Percentiles rank a stretch among this genome's conserved stretches.
These are phyloP conservation scores for Lipomyces lipofer DNA, from an alignment of 805 yeast genomes.

Conservation along the genomic window DNA sequence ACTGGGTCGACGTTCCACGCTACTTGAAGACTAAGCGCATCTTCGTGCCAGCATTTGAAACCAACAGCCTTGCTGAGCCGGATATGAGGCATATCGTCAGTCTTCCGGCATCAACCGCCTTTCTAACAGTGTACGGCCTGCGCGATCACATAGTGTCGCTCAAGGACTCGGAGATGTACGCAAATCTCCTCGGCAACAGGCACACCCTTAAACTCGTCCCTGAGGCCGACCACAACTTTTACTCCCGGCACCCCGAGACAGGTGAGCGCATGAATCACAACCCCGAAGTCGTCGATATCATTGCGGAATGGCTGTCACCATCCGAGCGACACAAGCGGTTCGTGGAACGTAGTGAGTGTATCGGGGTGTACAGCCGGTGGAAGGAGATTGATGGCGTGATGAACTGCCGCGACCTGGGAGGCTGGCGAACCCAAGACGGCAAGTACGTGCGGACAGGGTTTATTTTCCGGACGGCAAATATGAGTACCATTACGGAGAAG, in stretches of 20 bases:
- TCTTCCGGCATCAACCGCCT: constrained; percentile 51
- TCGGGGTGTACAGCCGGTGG: constrained; percentile 49
- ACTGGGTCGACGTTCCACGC: constrained; percentile 47
- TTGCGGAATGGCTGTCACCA: constrained; percentile 50
- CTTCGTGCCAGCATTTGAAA: constrained; percentile 53
- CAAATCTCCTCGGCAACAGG: constrained; percentile 56
- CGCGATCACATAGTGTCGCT: constrained; percentile 66
- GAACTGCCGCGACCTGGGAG: constrained; percentile 81
- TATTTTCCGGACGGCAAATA: constrained; percentile 64
- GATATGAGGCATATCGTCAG: constrained; percentile 47
- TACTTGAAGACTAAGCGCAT: constrained; percentile 49
- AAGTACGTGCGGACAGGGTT: constrained; percentile 50
- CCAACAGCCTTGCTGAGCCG: constrained; percentile 50
- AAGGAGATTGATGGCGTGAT: constrained; percentile 63
- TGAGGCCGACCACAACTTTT: constrained; percentile 80
- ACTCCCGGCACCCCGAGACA: constrained; percentile 46
- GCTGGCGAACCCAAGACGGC: constrained; percentile 51
- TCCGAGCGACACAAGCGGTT: constrained; percentile 58
- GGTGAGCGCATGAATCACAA: constrained; percentile 56
- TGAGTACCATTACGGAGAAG: constrained; percentile 50
- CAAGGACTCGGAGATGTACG: constrained; percentile 59
- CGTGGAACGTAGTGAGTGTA: constrained; percentile 27
- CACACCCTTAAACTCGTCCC: constrained; percentile 60
- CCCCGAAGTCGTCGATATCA: constrained; percentile 50
- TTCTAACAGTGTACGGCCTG: constrained; percentile 70